Evolutionary conservation across 2,329 filamentous ascomycete genomes (phyloP), one percentile per base, ranked within the genome.

Genomic region (Boeremia lycopersici): DNA sequence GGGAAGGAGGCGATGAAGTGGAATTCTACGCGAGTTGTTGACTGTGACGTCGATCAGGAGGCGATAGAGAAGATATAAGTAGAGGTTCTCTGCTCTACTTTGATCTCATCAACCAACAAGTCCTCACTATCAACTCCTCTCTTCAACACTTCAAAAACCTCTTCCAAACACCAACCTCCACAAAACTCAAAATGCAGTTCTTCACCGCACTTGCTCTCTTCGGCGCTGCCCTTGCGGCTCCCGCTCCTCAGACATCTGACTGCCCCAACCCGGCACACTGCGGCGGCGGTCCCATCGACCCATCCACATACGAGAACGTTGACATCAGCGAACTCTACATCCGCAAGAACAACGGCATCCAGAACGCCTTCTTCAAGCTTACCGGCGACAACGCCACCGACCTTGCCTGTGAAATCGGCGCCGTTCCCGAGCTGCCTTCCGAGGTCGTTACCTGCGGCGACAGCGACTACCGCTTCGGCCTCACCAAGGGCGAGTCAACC

Each of bases 211-310:
- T 62, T 50, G 47, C 58, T 43, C 55, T 67, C 56, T 55, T 57
- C 55, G 59, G 57, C 26, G 54, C 56, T 34, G 62, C 60, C 19
- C 39, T 65, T 10, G 63, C 64, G 17, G 60, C 62, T 7, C 64
- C 65, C 19, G 48, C 62, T 25, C 49, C 62, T 29, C 62, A 63
- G 39, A 59, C 61, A 9, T 43, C 57, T 25, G 60, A 56, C 38
- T 64, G 62, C 62, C 56, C 61, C 43, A 65, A 67, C 64, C 61
- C 61, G 39, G 61, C 61, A n/a, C 60, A 61, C 56, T 62, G 61
- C 56, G 52, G 51, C 35, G 33, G 17, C 42, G 26, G 41, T 28
- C 41, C 57, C 12, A 31, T 51, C 13, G 39, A 52, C 54, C 53
- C 59, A 41, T 36, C 48, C 28, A 54, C 26, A 29, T 62, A 50